Percentiles rank a stretch among this genome's conserved stretches.
These are phyloP conservation scores for Domatiomyces catenatus DNA, from an alignment of 2,329 filamentous ascomycete species.

Conservation along the genomic window DNA sequence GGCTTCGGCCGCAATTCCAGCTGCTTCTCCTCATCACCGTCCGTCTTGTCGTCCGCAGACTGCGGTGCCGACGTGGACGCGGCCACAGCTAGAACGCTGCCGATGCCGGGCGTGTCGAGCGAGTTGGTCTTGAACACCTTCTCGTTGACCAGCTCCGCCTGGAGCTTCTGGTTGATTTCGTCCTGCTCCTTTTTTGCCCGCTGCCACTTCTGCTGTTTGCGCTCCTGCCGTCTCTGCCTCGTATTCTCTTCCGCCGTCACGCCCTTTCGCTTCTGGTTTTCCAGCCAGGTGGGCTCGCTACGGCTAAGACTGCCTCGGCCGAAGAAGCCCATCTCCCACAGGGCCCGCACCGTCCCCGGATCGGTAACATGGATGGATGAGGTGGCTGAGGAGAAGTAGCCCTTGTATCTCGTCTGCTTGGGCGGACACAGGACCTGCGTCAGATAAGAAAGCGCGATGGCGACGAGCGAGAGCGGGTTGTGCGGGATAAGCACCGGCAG, in stretches of 20 bases:
- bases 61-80: conserved; percentile 1
- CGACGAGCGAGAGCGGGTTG: conserved; percentile 77
- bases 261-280: conserved; percentile 58
- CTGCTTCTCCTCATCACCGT: conserved; percentile 9
- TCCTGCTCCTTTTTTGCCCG: conserved; percentile 77
- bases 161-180: conserved; percentile 57
- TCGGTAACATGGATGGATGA: conserved; percentile 75
- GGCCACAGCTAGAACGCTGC: conserved; percentile 13
- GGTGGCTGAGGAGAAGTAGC: conserved; percentile 66
- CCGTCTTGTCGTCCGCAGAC: background rate
- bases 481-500: conserved; percentile 78
- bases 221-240: conserved; percentile 58
- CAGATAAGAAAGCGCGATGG: conserved; percentile 63
- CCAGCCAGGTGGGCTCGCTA: conserved; percentile 88
- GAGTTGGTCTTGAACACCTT: conserved; percentile 13
- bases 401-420: conserved; percentile 49
- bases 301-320: conserved; percentile 86
- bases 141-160: conserved; percentile 31
- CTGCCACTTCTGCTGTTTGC: conserved; percentile 76
- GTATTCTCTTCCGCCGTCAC: conserved; percentile 78
- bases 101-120: conserved; percentile 12
- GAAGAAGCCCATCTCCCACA: conserved; percentile 97
- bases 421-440: conserved; percentile 53
- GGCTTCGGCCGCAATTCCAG: background rate
- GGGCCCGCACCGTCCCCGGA: conserved; percentile 53